Base-by-base conservation (phyloP, 306 rosid genomes). In the Bauhinia variegata region DNA sequence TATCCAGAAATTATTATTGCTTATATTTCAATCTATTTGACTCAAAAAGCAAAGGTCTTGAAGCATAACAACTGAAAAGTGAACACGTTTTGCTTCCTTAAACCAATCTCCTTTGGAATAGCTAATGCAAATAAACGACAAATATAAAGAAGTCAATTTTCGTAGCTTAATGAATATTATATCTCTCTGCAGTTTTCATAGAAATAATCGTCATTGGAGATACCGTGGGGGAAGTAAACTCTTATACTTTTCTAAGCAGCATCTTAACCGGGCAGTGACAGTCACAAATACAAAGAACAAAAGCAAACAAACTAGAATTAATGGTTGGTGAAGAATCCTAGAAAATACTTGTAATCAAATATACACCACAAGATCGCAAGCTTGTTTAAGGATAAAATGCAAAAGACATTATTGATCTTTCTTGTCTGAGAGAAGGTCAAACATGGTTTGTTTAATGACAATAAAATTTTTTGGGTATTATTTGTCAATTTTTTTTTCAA, bases 321-420 rank as follows among this genome's bases (percentile, higher is more conserved):
- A n/a, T 8, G 32, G 51, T 8, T 15, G 47, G 54, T 42, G 77
- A 58, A 59, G 54, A 65, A 59, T 70, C 60, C 77, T 52, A 79
- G 60, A 65, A 57, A 60, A 58, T 8, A 41, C 19, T 72, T 7
- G 7, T 42, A 33, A 28, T 28, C 57, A 48, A 4, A 37, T 48
- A 59, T 17, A 51, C 44, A 71, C 32, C 7, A 55, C 15, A n/a
- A 11, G 13, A 17, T 4, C 8, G 19, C 19, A 48, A 39, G 14
- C 17, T 58, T 64, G 54, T 28, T 30, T 33, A 14, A 44, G 44
- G 49, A 67, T 61, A 68, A 71, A 54, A 65, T 19, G 33, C 23
- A 56, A 32, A 65, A 32, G 61, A 5, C 65, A 60, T 73, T 67
- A 41, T 61, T 19, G 67, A 63, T 65, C 65, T 13, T 55, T 78